Evolutionary conservation across 2,329 filamentous ascomycete species (phyloP).

Genomic region (Diaporthe amygdali): DNA sequence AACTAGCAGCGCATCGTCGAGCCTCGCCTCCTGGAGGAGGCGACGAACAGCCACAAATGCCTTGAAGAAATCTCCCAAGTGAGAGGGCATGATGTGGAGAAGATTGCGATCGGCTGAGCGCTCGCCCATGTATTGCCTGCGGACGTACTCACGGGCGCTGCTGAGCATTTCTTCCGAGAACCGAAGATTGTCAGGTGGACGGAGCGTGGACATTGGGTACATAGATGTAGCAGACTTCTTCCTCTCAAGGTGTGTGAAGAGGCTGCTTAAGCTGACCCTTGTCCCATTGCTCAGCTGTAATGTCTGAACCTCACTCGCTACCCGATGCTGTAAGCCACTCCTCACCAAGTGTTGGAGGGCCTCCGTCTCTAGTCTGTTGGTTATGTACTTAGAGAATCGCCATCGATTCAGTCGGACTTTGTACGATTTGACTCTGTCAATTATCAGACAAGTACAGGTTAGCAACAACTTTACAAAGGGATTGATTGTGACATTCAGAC

Average conservation of each 20-base stretch:
- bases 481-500: background rate
- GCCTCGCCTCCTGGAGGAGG: background rate
- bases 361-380: background rate
- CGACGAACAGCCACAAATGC: background rate
- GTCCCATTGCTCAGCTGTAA: background rate
- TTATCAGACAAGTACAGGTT: background rate
- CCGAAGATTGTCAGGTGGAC: background rate
- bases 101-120: background rate
- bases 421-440: background rate
- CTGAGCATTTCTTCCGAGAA: background rate
- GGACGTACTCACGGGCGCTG: background rate
- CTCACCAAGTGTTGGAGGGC: background rate
- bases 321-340: background rate
- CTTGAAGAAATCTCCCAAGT: background rate
- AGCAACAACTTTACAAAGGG: background rate
- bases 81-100: background rate
- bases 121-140: background rate
- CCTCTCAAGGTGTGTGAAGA: background rate
- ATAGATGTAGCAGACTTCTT: background rate
- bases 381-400: conserved; percentile 1
- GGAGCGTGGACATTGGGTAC: background rate
- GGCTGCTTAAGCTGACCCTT: background rate
- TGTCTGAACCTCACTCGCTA: background rate
- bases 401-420: background rate
- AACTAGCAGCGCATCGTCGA: background rate